Evolutionary conservation across 805 yeast species (phyloP).

Genomic region (Saturnispora halmiae): DNA sequence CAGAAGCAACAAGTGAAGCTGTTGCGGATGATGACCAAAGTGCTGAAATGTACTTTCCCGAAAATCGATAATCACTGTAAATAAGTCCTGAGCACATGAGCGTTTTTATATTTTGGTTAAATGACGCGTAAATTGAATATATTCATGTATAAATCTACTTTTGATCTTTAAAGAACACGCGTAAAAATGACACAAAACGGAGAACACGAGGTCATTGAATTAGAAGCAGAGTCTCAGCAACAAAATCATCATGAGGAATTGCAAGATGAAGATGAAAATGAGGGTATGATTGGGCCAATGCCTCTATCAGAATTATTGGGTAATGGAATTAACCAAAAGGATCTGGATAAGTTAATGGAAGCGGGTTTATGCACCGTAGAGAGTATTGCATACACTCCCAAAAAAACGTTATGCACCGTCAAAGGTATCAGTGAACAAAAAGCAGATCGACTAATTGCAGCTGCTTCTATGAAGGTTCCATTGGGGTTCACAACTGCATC

Average conservation of each 20-base stretch:
- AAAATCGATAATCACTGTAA: background rate
- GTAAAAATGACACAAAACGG: conserved; percentile 2
- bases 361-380: conserved; percentile 87
- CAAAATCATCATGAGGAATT: background rate
- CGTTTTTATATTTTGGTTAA: background rate
- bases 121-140: conserved; percentile 8
- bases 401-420: conserved; percentile 62
- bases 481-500: conserved; percentile 97
- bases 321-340: conserved; percentile 76
- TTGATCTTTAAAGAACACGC: background rate
- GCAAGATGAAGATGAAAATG: conserved; percentile 40
- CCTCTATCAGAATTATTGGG: conserved; percentile 52
- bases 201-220: conserved; percentile 1
- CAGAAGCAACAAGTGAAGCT: conserved; percentile 12
- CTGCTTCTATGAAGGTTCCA: conserved; percentile 81
- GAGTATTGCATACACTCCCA: conserved; percentile 87
- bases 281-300: conserved; percentile 40
- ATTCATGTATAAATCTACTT: too few species aligned
- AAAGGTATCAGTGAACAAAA: conserved; percentile 95
- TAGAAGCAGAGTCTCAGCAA: conserved; percentile 2
- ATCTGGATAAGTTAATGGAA: conserved; percentile 69
- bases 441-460: conserved; percentile 75
- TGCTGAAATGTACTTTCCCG: conserved; percentile 16
- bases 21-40: conserved; percentile 15
- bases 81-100: conserved; percentile 2